Conservation (phyloP, 1,139 yeast species). For the Geotrichum phurueaensis region DNA sequence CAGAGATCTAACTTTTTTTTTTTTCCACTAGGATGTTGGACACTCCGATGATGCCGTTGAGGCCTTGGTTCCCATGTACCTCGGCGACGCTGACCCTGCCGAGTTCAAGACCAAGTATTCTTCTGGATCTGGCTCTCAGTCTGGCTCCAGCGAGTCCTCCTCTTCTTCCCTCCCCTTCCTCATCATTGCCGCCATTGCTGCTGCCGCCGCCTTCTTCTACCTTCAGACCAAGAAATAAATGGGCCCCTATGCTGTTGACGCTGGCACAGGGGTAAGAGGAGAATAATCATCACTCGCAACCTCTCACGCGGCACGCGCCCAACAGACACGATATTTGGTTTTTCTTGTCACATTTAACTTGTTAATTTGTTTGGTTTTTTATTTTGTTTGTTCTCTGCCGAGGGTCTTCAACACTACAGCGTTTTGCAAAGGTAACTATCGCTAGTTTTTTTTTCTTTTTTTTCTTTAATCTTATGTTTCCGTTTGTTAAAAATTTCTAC, state of each 20-base stretch:
- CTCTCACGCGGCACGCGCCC: not conserved
- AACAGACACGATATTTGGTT: not conserved
- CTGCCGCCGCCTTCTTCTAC: conserved; percentile 52
- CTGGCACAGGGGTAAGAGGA: not conserved
- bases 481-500: not conserved
- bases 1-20: not conserved
- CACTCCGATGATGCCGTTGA: conserved; percentile 95
- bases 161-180: conserved; percentile 15
- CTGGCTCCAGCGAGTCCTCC: conserved; percentile 2
- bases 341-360: too few species aligned
- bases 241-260: not conserved
- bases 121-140: conserved; percentile 13
- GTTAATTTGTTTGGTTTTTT: not conserved
- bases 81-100: conserved; percentile 58
- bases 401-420: not conserved
- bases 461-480: too few species aligned
- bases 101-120: conserved; percentile 24
- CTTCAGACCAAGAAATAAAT: conserved; percentile 30
- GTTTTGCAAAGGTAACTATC: not conserved
- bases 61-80: conserved; percentile 56
- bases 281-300: not conserved
- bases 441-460: too few species aligned
- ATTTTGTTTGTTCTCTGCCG: not conserved
- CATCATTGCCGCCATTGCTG: conserved; percentile 47
- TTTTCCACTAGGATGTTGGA: conserved; percentile 59